A percentile compares a stretch with the other conserved stretches of the same genome.
Evolutionary conservation across 163 green algal genomes (phyloP).

Genomic region (Botryococcus braunii): DNA sequence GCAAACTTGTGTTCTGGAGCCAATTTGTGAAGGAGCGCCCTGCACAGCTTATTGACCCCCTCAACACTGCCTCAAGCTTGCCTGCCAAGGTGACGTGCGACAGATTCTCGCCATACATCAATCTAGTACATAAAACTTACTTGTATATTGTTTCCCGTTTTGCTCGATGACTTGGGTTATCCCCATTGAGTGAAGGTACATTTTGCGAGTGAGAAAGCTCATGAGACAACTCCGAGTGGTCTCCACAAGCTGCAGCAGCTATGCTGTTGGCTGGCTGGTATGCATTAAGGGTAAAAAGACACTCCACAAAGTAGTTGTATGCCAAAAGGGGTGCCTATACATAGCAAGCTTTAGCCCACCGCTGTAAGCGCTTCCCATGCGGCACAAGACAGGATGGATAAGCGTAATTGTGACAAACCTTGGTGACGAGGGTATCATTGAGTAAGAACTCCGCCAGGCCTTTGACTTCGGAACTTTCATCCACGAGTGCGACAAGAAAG

Average conservation of each 20-base stretch:
- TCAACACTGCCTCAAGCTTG: not conserved
- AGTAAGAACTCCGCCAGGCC: conserved; percentile 61
- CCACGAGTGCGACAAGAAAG: conserved; percentile 68
- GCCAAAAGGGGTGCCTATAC: conserved; percentile 63
- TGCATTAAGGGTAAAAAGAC: conserved; percentile 79
- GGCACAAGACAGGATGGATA: not conserved
- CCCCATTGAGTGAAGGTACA: too few relatives aligned
- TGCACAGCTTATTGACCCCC: conserved; percentile 7
- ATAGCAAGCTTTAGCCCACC: too few relatives aligned
- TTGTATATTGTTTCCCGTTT: conserved; percentile 1
- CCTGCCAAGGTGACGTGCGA: not conserved
- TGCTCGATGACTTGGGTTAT: too few relatives aligned
- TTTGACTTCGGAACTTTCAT: conserved; percentile 47
- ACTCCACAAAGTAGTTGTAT: conserved; percentile 91
- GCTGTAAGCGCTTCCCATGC: too few relatives aligned
- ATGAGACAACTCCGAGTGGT: not conserved
- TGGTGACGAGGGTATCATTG: conserved; percentile 50
- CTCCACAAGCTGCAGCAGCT: not conserved
- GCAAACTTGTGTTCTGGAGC: conserved; percentile 75
- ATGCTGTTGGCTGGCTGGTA: conserved; percentile 39
- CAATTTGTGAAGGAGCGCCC: conserved; percentile 66
- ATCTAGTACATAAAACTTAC: not conserved
- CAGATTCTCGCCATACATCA: not conserved
- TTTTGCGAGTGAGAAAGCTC: too few relatives aligned
- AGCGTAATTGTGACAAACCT: conserved; percentile 17